Base-by-base conservation (phyloP, 1,139 yeast genomes). In the Zygosaccharomyces pseudobailii region DNA sequence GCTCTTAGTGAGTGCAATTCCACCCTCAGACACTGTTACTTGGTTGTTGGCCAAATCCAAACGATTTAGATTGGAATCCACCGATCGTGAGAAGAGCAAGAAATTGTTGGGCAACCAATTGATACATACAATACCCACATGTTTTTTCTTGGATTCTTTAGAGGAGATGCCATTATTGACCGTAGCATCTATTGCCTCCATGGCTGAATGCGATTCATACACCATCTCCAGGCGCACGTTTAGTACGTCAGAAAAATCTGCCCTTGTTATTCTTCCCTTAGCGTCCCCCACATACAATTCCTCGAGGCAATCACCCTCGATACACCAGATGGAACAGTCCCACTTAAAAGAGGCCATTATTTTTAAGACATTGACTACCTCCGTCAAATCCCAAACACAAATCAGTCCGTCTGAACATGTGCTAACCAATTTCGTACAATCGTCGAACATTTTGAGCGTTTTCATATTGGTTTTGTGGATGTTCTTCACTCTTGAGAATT, bases 391-490 rank as follows among this genome's bases (percentile, higher is more conserved):
- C 97, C 97, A 90, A 27, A 88, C 69, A 56, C 85, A 84, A 36
- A 90, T 76, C 0, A 90, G 75, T 3, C 87, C 73, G 64, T 92
- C 97, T 0, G 95, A 80, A 2, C 95, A 84, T 0, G 95, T 95
- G 21, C 92, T 82, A 20, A 90, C 62, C n/a, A 87, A 71, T 17
- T 43, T 54, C 56, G 74, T 74, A 30, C 71, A 70, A 24, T 80
- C 79, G 56, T 78, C 79, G 71, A 79, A 73, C 50, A 55, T 63
- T 55, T 79, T 66, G 22, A 90, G 65, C 32, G 87, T 73, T 50
- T 95, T 76, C 24, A 92, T 80, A 52, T 82, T 87, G 57, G 87
- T 95, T 19, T 82, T 82, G 62, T 89, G 97, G 8, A 96, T 96
- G 35, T 79, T 74, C 46, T 36, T 40, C 3, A 89, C 74, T 42